Evolutionary conservation across 768 basidiomycete genomes (phyloP).

Genomic region (Asterophora parasitica): DNA sequence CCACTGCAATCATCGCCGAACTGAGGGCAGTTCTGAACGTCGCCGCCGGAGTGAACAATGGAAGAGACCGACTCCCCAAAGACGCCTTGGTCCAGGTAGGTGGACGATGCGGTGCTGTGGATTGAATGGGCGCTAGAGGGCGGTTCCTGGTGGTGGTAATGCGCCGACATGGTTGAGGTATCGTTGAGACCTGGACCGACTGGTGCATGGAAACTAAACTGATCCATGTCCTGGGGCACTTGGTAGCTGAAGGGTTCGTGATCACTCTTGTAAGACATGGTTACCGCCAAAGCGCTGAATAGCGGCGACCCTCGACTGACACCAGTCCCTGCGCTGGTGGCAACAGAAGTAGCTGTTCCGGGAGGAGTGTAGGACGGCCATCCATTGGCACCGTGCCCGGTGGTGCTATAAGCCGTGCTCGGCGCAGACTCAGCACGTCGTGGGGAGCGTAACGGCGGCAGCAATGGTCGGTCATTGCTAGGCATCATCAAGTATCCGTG

Average conservation of each 20-base stretch:
- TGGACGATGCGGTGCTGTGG: conserved; percentile 15
- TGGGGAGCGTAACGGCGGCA: conserved; percentile 41
- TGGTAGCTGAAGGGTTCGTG: conserved; percentile 36
- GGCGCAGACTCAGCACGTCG: conserved; percentile 49
- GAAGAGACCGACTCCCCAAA: conserved; percentile 22
- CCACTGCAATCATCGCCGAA: conserved; percentile 41
- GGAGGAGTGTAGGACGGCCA: conserved; percentile 66
- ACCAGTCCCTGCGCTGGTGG: conserved; percentile 40
- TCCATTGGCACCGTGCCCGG: conserved; percentile 41
- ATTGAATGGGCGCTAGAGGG: conserved; percentile 21
- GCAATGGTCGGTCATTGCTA: conserved; percentile 36
- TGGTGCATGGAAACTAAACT: conserved; percentile 45
- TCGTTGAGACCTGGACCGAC: conserved; percentile 23
- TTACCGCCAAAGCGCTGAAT: conserved; percentile 32
- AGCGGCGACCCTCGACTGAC: conserved; percentile 39
- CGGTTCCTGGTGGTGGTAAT: conserved; percentile 26
- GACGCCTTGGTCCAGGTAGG: conserved; percentile 19
- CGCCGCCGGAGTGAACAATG: conserved; percentile 29
- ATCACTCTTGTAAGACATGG: conserved; percentile 29
- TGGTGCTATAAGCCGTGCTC: conserved; percentile 43
- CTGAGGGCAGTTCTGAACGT: conserved; percentile 37
- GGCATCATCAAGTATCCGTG: conserved; percentile 18
- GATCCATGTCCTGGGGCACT: conserved; percentile 41
- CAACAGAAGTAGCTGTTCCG: conserved; percentile 47
- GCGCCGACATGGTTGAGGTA: conserved; percentile 25